Conservation (phyloP, 2,329 filamentous ascomycete genomes). For the Botrytis cinerea region DNA sequence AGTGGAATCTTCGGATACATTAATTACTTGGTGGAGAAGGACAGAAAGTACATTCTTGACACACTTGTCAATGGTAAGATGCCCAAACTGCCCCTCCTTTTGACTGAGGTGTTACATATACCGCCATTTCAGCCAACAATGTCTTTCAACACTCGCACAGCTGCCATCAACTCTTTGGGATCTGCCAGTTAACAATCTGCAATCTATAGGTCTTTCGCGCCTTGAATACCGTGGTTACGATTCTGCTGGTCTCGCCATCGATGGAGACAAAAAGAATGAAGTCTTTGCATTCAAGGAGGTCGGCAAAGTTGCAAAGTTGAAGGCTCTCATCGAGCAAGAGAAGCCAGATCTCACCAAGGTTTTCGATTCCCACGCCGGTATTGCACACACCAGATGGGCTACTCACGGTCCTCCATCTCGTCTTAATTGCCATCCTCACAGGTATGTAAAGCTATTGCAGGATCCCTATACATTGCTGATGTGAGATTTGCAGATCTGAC, state of each 20-base stretch:
- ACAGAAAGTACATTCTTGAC: slow-evolving; percentile 93
- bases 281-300: slow-evolving; percentile 98
- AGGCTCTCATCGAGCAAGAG: slow-evolving; percentile 82
- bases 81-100: slow-evolving; percentile 21
- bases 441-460: slow-evolving; percentile 56
- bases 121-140: not conserved
- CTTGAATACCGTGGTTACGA: slow-evolving; percentile 99
- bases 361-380: slow-evolving; percentile 97
- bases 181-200: slow-evolving; percentile 6
- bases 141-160: not conserved
- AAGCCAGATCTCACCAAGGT: slow-evolving; percentile 85
- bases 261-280: slow-evolving; percentile 98
- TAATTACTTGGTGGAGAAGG: slow-evolving; percentile 98
- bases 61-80: slow-evolving; percentile 82
- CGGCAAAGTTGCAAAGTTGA: slow-evolving; percentile 96
- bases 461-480: slow-evolving; percentile 28
- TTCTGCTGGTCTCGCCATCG: slow-evolving; percentile 90
- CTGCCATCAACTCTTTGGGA: not conserved
- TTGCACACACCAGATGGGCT: slow-evolving; percentile 98
- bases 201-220: slow-evolving; percentile 62
- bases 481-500: slow-evolving; percentile 68
- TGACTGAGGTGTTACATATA: not conserved
- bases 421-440: slow-evolving; percentile 96
- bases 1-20: slow-evolving; percentile 98
- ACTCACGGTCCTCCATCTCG: slow-evolving; percentile 94